A percentile compares a stretch with the other conserved stretches of the same genome.
Conservation (phyloP, 1,284 basidiomycete genomes). For the Ustilago lituana region DNA sequence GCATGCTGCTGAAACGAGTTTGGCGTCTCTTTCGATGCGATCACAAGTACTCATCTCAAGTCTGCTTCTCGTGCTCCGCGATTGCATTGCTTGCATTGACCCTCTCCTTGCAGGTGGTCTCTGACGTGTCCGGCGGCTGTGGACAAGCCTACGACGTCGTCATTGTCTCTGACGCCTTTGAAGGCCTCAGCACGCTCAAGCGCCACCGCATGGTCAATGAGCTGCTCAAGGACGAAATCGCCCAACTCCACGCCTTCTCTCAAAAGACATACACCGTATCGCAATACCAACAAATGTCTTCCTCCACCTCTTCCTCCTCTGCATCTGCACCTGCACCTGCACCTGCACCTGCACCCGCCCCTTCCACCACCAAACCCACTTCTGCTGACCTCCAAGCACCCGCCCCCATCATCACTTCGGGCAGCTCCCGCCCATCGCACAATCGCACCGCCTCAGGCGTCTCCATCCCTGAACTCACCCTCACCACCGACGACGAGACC, state of each 20-base stretch:
- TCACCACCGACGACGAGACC: constrained; percentile 61
- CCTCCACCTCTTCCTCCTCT: constrained; percentile 3
- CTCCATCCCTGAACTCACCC: constrained; percentile 62
- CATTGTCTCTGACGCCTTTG: constrained; percentile 62
- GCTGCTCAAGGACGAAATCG: constrained; percentile 68
- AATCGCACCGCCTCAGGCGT: constrained; percentile 57
- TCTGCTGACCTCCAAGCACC: constrained; percentile 30
- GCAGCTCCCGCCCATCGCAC: constrained; percentile 27
- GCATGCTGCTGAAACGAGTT: too few species aligned
- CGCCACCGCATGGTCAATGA: constrained; percentile 68
- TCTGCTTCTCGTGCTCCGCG: too few species aligned
- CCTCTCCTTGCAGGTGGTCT: constrained; percentile 46
- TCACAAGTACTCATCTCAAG: too few species aligned
- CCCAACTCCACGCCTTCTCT: constrained; percentile 69
- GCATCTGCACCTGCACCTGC: constrained; percentile 13
- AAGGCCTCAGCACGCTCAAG: constrained; percentile 63
- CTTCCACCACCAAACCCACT: constrained; percentile 14
- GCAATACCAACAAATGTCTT: constrained; percentile 45
- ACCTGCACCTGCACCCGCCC: constrained; percentile 7
- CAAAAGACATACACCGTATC: constrained; percentile 66
- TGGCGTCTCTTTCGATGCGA: too few species aligned
- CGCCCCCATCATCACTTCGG: constrained; percentile 28
- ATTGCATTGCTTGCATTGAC: neutral
- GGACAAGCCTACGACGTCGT: constrained; percentile 67
- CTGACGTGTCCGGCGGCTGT: constrained; percentile 66